These are phyloP conservation scores for Huntiella savannae DNA, from an alignment of 2,329 filamentous ascomycete genomes.

Conservation along the genomic window DNA sequence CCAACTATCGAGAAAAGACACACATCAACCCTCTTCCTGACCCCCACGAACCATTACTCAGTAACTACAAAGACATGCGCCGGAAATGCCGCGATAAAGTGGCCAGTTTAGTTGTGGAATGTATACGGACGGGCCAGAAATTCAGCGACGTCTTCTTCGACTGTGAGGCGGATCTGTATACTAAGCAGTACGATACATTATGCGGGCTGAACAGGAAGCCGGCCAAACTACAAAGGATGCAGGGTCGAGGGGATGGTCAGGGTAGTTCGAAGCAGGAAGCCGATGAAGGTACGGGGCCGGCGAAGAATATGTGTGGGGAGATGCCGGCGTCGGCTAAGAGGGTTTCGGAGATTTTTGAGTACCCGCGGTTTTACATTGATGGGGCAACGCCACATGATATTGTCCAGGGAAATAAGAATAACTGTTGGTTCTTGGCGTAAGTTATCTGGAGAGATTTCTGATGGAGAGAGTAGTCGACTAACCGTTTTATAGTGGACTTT, in stretches of 20 bases:
- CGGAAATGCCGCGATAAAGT: no score
- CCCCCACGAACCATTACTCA: no score
- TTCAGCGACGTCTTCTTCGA: conserved; percentile 80
- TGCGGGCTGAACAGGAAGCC: background rate
- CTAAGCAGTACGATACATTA: conserved; percentile 17
- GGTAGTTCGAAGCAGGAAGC: background rate
- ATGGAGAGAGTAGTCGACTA: no score
- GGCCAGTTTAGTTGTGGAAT: no score
- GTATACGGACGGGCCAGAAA: conserved; percentile 23
- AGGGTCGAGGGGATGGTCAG: background rate
- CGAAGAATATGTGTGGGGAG: no score
- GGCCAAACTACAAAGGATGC: background rate
- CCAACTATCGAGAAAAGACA: no score
- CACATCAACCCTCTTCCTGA: no score
- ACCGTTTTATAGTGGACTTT: no score
- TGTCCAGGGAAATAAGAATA: conserved; percentile 56
- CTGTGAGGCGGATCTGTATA: conserved; percentile 56
- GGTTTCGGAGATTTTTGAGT: conserved; percentile 50
- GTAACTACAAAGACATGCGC: no score
- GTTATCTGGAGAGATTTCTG: background rate
- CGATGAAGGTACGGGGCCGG: background rate
- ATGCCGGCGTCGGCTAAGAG: background rate
- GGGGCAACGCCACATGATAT: conserved; percentile 61
- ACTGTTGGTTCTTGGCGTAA: conserved; percentile 67
- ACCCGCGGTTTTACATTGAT: conserved; percentile 59